A percentile compares a stretch with the other conserved stretches of the same genome.
These are phyloP conservation scores for Phytophthora hibernalis DNA, from an alignment of 352 stramenopile species.

Conservation along the genomic window DNA sequence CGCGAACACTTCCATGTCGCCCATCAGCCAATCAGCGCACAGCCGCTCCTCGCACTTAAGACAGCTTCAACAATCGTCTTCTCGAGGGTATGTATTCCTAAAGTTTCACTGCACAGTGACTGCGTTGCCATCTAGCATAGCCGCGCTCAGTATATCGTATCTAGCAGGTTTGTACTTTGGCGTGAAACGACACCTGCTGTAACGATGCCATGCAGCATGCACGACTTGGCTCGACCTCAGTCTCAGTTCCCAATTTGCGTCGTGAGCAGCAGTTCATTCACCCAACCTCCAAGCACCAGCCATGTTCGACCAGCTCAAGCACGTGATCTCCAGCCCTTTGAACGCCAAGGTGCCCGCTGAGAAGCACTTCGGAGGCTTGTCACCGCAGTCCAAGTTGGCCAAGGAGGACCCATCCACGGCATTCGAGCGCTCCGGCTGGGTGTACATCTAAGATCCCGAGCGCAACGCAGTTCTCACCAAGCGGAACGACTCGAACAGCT, in stretches of 20 bases:
- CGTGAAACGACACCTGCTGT: slow-evolving; percentile 5
- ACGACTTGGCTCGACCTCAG: background rate
- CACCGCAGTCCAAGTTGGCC: slow-evolving; percentile 44
- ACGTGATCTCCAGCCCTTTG: slow-evolving; percentile 52
- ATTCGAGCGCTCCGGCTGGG: slow-evolving; percentile 81
- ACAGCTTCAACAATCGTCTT: slow-evolving; percentile 29
- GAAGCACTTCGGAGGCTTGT: slow-evolving; percentile 45
- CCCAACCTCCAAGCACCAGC: background rate
- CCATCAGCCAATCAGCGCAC: slow-evolving; percentile 39
- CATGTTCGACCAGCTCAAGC: slow-evolving; percentile 85
- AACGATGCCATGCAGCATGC: background rate
- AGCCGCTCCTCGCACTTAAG: background rate
- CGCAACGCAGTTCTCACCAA: background rate
- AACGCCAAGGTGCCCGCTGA: slow-evolving; percentile 39
- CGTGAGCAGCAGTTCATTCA: slow-evolving; percentile 13
- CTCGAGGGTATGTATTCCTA: background rate
- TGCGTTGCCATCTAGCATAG: background rate
- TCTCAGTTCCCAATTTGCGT: slow-evolving; percentile 57
- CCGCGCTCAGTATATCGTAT: background rate
- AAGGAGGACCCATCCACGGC: slow-evolving; percentile 69
- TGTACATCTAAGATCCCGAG: slow-evolving; percentile 60
- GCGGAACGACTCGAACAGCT: slow-evolving; percentile 11
- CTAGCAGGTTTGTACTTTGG: slow-evolving; percentile 14
- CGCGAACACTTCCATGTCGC: slow-evolving; percentile 13
- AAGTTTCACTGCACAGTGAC: background rate